Evolutionary conservation across 441 rosid genomes (phyloP), one percentile per base, ranked within the genome.

Genomic region (Monsonia emarginata): DNA sequence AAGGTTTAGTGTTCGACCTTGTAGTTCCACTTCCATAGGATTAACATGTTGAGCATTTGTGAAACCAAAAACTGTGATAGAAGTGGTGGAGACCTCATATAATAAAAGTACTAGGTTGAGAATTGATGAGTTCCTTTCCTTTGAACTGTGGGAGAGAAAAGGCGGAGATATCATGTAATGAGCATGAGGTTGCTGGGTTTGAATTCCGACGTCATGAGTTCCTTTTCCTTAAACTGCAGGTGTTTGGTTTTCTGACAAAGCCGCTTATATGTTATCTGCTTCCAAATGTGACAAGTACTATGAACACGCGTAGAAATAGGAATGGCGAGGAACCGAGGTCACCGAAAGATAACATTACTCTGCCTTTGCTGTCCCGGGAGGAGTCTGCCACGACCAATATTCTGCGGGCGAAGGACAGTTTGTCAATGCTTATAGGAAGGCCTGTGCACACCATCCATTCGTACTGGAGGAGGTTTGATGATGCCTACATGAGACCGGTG

Each of bases 381-480:
- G 97, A 81, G 78, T 84, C 96, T 1, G 76, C 95, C 0, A 24
- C 87, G 2, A 81, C 92, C 27, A 86, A 88, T 78, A 57, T 88
- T 66, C 75, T 75, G 16, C 83, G 88, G 6, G 92, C 89, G 21
- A 84, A 88, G 71, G 88, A 83, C 68, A 84, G 94, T 65, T 71
- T 92, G 66, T 71, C 88, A 2, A 85, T 86, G 92, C 78, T 88
- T 8, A 78, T 92, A 2, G 89, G 84, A 66, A 82, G 88, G 58
- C 98, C 97, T 13, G 88, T 82, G 14, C 84, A 84, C 71, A 88
- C 94, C 10, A 75, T 87, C 44, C 97, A 92, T 75, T 80, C 76
- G 68, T 87, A 90, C 75, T 90, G 98, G 98, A 90, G 87, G 72
- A 85, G 80, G 81, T 88, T 92, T 0, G 96, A 92, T 5, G 82